Evolutionary conservation across 169 alveolate genomes (phyloP).

Genomic region (Eimeria brunetti): DNA sequence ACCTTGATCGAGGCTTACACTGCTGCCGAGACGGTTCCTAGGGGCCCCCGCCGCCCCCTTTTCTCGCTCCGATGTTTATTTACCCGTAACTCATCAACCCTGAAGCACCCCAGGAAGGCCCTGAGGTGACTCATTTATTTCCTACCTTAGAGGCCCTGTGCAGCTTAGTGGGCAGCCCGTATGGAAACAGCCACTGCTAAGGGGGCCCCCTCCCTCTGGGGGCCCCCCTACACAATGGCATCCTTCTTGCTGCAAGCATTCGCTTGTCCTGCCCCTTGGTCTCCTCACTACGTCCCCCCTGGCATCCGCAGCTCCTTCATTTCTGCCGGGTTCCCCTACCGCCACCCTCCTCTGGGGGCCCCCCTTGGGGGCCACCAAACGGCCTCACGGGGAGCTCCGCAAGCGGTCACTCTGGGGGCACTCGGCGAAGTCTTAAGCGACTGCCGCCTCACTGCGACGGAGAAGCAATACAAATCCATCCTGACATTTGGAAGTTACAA

Average conservation of each 20-base stretch:
- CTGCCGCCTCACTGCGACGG: constrained; percentile 33
- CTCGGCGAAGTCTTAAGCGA: constrained; percentile 2
- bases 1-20: not conserved
- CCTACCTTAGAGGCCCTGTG: not conserved
- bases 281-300: constrained; percentile 36
- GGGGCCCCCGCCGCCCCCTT: constrained; percentile 36
- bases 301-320: constrained; percentile 38
- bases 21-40: constrained; percentile 23
- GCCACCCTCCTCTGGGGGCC: constrained; percentile 23
- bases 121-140: not conserved
- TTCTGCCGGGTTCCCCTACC: constrained; percentile 48
- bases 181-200: constrained; percentile 40
- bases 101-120: not conserved
- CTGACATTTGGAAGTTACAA: constrained; percentile 50
- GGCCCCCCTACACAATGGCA: constrained; percentile 45
- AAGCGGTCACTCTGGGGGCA: not conserved
- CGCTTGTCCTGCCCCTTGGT: constrained; percentile 68
- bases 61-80: constrained; percentile 1
- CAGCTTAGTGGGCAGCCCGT: constrained; percentile 15
- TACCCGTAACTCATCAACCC: not conserved
- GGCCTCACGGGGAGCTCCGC: not conserved
- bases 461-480: constrained; percentile 8
- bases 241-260: constrained; percentile 55
- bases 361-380: too few relatives aligned
- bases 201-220: constrained; percentile 71